These are phyloP conservation scores for Sisymbrium irio DNA, from an alignment of 345 rosid genomes.

Conservation along the genomic window DNA sequence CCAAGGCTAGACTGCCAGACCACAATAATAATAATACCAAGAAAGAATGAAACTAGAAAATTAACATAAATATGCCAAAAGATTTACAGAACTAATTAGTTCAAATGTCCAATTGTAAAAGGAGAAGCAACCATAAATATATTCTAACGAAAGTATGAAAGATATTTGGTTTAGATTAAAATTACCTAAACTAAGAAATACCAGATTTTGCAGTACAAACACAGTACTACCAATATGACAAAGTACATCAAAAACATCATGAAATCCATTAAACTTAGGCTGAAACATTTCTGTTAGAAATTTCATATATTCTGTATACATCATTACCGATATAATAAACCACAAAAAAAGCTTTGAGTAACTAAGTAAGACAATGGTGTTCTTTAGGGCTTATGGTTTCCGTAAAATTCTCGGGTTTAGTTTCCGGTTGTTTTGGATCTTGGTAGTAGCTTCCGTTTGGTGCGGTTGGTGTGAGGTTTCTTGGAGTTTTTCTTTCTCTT, in stretches of 20 bases:
- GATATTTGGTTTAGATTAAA: neutral
- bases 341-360: neutral
- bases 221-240: too few species aligned
- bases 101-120: neutral
- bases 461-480: too few species aligned
- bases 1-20: too few species aligned
- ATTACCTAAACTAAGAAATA: too few species aligned
- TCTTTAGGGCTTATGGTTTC: too few species aligned
- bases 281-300: neutral
- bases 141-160: neutral
- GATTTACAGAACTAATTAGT: neutral
- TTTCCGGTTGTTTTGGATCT: too few species aligned
- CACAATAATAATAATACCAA: neutral
- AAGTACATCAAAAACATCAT: too few species aligned
- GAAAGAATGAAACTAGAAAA: neutral
- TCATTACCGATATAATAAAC: neutral
- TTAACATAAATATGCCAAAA: neutral
- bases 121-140: neutral
- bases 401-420: too few species aligned
- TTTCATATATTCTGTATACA: neutral
- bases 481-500: too few species aligned
- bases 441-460: too few species aligned
- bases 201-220: too few species aligned
- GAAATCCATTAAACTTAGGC: neutral
- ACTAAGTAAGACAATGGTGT: too few species aligned